phyloP scores from a whole-genome alignment of 192 early-diverging fungal genomes.

The Entophlyctis helioformis region DNA sequence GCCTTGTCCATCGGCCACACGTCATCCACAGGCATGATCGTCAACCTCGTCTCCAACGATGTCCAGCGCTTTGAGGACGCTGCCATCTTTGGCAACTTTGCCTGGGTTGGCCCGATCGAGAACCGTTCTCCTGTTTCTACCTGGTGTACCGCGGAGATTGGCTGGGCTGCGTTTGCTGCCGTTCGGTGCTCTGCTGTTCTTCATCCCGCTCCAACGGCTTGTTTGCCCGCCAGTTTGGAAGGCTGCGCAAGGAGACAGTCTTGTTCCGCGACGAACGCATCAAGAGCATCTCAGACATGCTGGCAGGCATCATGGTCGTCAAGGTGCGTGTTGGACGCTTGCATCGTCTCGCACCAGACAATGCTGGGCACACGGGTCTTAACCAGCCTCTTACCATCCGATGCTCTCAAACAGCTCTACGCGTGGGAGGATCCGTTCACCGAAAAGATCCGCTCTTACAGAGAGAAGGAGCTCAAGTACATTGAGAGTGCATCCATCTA shows the following conservation, averaged over 20 bases:
- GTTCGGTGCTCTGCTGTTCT: constrained; percentile 15
- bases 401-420: constrained; percentile 5
- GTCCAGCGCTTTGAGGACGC: constrained; percentile 39
- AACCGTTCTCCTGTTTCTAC: constrained; percentile 15
- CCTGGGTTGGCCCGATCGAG: constrained; percentile 35
- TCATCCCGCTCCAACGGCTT: constrained; percentile 34
- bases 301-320: constrained; percentile 35
- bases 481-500: constrained; percentile 21
- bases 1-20: constrained; percentile 21
- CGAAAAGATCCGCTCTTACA: constrained; percentile 15
- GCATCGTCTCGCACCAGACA: no score
- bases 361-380: no score
- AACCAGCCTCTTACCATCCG: no score
- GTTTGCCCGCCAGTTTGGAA: constrained; percentile 19
- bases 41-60: constrained; percentile 36
- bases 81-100: constrained; percentile 24
- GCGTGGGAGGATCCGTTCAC: constrained; percentile 37
- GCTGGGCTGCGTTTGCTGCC: constrained; percentile 22
- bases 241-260: constrained; percentile 16
- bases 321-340: constrained; percentile 11
- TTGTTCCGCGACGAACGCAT: constrained; percentile 28
- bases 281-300: constrained; percentile 26
- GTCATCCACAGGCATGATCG: constrained; percentile 28
- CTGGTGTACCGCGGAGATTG: constrained; percentile 32
- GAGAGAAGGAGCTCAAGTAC: constrained; percentile 18